Base-by-base conservation (phyloP, 1,139 yeast genomes). In the Yamadazyma oceani region DNA sequence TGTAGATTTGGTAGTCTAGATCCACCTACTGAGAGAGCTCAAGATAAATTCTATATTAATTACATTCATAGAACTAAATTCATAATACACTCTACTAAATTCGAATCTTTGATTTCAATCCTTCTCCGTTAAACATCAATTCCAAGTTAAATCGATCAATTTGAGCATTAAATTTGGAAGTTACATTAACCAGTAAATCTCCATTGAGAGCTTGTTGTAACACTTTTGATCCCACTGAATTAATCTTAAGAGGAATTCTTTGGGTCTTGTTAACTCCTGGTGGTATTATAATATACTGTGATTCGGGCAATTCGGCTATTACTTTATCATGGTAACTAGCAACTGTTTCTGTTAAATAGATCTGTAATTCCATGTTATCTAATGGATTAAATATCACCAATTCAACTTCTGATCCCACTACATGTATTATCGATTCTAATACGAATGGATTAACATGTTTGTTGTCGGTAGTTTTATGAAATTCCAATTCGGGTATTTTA, bases 211-310 rank as follows among this genome's bases (percentile, higher is more conserved):
- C 80, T 38, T 63, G 64, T 34, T 69, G 61, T 22, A 80, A 51
- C 5, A 78, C 58, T 32, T 73, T 78, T 45, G 69, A 65, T 0
- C 82, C 82, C 3, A 75, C 51, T 0, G 77, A 75, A 13, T 58
- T 60, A 36, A 73, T 63, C 25, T 63, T 63, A 17, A 80, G 63
- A 1, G 83, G 80, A 3, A 77, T 61, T 34, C 70, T 57, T 2
- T 73, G 75, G 4, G 81, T 69, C 10, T 58, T 66, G 51, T 65
- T 69, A 5, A 71, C 40, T 0, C 85, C 85, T 0, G 82, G 79
- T 0, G 75, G 69, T 1, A 78, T 53, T 10, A 56, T 45, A 24
- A 78, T 41, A 12, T 48, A 35, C 42, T 71, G 70, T 3, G 25
- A 5, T 3, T 57, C 57, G 12, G 58, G 57, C 23, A 77, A 52